phyloP scores from a whole-genome alignment of 2,329 filamentous ascomycete genomes.

The Ceratocystis smalleyi region DNA sequence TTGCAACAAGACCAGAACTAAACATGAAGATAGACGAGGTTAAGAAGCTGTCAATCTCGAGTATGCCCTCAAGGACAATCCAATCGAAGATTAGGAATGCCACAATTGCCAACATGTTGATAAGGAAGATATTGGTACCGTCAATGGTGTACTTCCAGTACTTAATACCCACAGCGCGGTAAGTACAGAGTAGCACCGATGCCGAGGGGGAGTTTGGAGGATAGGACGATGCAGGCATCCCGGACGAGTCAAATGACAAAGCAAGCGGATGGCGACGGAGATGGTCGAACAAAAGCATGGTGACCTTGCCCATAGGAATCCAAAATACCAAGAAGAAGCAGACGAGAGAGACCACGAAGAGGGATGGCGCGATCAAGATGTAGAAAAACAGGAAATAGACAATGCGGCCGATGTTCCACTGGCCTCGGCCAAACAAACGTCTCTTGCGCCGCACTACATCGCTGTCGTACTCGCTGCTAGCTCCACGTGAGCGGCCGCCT shows the following conservation, averaged over 20 bases:
- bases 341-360: conserved; percentile 70
- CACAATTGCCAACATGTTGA: conserved; percentile 91
- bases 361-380: conserved; percentile 69
- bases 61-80: conserved; percentile 52
- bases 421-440: conserved; percentile 79
- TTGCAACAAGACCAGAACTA: conserved; percentile 66
- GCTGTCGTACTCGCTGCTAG: conserved; percentile 23
- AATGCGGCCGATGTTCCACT: conserved; percentile 89
- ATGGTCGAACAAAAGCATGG: conserved; percentile 76
- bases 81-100: conserved; percentile 90
- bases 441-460: conserved; percentile 39
- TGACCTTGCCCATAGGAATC: conserved; percentile 97
- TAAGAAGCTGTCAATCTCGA: conserved; percentile 56
- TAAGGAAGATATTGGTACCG: conserved; percentile 96
- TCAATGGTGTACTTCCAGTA: conserved; percentile 99
- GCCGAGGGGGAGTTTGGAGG: conserved; percentile 49
- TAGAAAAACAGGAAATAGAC: conserved; percentile 97
- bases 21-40: conserved; percentile 81
- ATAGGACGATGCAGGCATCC: conserved; percentile 53
- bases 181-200: conserved; percentile 88
- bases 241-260: conserved; percentile 81
- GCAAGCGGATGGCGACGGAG: conserved; percentile 83
- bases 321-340: conserved; percentile 97
- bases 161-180: conserved; percentile 80
- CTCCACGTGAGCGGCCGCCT: conserved; percentile 33